A percentile compares a stretch with the other conserved stretches of the same genome.
These are phyloP conservation scores for Sergeia podlipaevii DNA, from an alignment of 208 protist genomes.

Conservation along the genomic window DNA sequence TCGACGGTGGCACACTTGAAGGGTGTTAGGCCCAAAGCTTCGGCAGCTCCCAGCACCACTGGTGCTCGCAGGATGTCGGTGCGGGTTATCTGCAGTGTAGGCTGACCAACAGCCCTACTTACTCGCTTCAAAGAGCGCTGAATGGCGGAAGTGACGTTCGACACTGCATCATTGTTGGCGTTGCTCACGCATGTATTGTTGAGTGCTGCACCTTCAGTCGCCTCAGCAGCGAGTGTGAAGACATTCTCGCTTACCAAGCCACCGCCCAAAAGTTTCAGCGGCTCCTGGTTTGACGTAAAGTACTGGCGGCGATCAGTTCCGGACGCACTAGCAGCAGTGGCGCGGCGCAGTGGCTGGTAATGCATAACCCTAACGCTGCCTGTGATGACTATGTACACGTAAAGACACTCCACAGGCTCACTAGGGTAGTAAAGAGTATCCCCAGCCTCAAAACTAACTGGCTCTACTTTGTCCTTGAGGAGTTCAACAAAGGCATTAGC, in stretches of 20 bases:
- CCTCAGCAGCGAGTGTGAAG: slow-evolving; percentile 7
- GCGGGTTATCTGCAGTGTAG: slow-evolving; percentile 50
- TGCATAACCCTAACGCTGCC: slow-evolving; percentile 55
- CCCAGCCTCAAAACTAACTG: slow-evolving; percentile 49
- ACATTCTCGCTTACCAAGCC: slow-evolving; percentile 19
- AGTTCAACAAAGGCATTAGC: slow-evolving; percentile 33
- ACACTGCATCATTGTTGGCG: slow-evolving; percentile 33
- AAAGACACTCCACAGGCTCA: slow-evolving; percentile 63
- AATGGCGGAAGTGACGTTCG: slow-evolving; percentile 69
- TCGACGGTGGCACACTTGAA: slow-evolving; percentile 51
- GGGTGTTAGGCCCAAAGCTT: slow-evolving; percentile 69
- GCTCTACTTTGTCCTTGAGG: slow-evolving; percentile 45
- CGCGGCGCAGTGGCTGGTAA: slow-evolving; percentile 51
- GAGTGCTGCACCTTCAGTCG: neutral
- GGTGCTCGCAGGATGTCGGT: slow-evolving; percentile 57
- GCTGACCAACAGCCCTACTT: slow-evolving; percentile 71
- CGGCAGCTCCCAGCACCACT: slow-evolving; percentile 53
- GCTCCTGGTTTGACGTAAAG: slow-evolving; percentile 64
- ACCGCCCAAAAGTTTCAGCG: slow-evolving; percentile 51
- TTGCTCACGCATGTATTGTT: slow-evolving; percentile 14
- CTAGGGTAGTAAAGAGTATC: slow-evolving; percentile 61
- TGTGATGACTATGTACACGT: slow-evolving; percentile 69
- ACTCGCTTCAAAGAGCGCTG: slow-evolving; percentile 58
- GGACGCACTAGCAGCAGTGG: neutral
- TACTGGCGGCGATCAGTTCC: slow-evolving; percentile 47